phyloP scores from a whole-genome alignment of 2,329 filamentous ascomycete species.

The Fusarium nematophilum region DNA sequence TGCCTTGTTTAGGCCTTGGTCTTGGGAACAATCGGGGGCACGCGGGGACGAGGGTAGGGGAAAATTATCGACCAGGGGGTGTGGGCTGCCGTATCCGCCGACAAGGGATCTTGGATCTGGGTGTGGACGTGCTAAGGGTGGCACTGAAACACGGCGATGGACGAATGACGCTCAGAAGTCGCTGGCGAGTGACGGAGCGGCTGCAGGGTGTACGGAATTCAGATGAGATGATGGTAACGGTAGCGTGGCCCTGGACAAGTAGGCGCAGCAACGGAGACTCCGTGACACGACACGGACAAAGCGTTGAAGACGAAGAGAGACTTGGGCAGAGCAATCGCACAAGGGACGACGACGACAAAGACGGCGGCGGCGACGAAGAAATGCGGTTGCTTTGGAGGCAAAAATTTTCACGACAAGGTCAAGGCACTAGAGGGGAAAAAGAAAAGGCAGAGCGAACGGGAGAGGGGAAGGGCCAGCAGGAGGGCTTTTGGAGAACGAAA shows the following conservation, averaged over 20 bases:
- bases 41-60: slow-evolving; percentile 49
- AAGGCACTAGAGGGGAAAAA: slow-evolving; percentile 16
- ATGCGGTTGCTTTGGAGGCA: slow-evolving; percentile 20
- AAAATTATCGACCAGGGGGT: slow-evolving; percentile 47
- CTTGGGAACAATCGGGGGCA: slow-evolving; percentile 46
- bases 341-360: slow-evolving; percentile 27
- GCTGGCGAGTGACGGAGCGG: slow-evolving; percentile 42
- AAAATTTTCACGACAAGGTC: slow-evolving; percentile 20
- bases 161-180: slow-evolving; percentile 43
- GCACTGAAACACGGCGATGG: slow-evolving; percentile 47
- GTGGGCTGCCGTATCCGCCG: slow-evolving; percentile 45
- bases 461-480: slow-evolving; percentile 27
- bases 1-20: slow-evolving; percentile 48
- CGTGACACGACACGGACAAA: slow-evolving; percentile 34
- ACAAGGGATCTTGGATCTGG: slow-evolving; percentile 48
- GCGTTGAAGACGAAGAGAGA: slow-evolving; percentile 25
- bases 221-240: slow-evolving; percentile 43
- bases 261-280: slow-evolving; percentile 42
- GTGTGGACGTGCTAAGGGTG: slow-evolving; percentile 42
- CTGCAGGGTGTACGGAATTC: slow-evolving; percentile 43
- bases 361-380: slow-evolving; percentile 13
- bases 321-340: slow-evolving; percentile 26
- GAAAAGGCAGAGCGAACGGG: slow-evolving; percentile 24
- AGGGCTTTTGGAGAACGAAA: slow-evolving; percentile 39
- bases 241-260: slow-evolving; percentile 37